Percentiles rank a stretch among this genome's conserved stretches.
These are phyloP conservation scores for Leccinum obscurum DNA, from an alignment of 768 basidiomycete genomes.

Conservation along the genomic window DNA sequence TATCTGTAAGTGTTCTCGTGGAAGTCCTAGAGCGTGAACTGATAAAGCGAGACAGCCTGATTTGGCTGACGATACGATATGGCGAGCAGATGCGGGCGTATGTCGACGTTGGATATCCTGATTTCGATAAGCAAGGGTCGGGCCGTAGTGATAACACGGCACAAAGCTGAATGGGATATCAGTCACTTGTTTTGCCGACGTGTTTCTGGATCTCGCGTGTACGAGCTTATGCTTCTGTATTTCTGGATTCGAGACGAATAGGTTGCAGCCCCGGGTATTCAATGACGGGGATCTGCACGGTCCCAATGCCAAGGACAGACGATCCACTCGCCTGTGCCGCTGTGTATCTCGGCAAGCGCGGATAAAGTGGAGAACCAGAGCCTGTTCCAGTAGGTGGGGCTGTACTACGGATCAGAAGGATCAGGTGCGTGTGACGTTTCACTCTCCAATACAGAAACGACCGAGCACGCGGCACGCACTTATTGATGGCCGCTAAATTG, in stretches of 20 bases:
- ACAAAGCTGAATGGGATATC: neutral
- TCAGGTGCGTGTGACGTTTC: neutral
- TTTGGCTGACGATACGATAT: slow-evolving; percentile 54
- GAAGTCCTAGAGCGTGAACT: neutral
- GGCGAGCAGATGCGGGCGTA: slow-evolving; percentile 57
- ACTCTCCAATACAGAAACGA: neutral
- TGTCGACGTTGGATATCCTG: slow-evolving; percentile 56
- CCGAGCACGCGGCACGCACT: neutral
- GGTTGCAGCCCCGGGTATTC: neutral
- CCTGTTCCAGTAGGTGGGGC: neutral
- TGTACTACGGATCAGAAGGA: no score
- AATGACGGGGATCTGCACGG: neutral
- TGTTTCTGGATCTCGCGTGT: neutral
- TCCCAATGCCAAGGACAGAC: no score
- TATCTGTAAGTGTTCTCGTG: slow-evolving; percentile 45
- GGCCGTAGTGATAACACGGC: neutral
- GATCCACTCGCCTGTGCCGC: neutral
- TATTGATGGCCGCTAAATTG: neutral
- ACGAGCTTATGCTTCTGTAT: neutral
- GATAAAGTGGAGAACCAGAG: neutral
- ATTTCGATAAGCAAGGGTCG: slow-evolving; percentile 8
- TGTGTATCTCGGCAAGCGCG: neutral
- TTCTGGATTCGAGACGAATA: neutral
- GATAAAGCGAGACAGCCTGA: slow-evolving; percentile 37
- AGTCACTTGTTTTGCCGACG: neutral